Conservation (phyloP, 345 rosid species). For the Bruguiera sexangula region DNA sequence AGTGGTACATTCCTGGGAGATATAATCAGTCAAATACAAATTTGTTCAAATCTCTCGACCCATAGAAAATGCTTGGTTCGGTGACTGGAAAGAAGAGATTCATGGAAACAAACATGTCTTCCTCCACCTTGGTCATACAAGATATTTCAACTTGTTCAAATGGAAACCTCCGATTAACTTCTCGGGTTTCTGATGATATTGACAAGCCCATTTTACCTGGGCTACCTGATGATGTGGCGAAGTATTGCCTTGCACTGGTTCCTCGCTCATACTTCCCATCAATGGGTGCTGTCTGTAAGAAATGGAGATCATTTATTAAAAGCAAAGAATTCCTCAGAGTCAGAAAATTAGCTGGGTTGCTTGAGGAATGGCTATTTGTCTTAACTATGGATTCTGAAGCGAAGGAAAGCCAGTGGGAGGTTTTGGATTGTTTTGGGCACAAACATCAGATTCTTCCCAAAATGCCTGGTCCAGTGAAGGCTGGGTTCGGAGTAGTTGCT, state of each 20-base stretch:
- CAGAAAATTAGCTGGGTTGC: conserved; percentile 62
- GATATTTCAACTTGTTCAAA: conserved; percentile 28
- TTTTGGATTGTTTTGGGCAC: conserved; percentile 58
- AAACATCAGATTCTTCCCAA: conserved; percentile 56
- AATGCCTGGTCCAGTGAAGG: conserved; percentile 72
- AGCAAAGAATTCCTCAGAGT: conserved; percentile 76
- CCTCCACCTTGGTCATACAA: conserved; percentile 22
- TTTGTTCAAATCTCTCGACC: conserved; percentile 20
- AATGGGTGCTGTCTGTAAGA: conserved; percentile 77
- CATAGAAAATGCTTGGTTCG: conserved; percentile 42
- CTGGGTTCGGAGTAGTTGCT: conserved; percentile 68
- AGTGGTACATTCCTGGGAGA: conserved; percentile 32
- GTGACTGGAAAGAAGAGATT: conserved; percentile 51
- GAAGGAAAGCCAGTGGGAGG: conserved; percentile 86
- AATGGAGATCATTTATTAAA: conserved; percentile 72
- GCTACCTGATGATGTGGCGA: conserved; percentile 85
- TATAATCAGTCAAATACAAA: conserved; percentile 18
- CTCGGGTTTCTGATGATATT: conserved; percentile 31
- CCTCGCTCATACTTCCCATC: conserved; percentile 66
- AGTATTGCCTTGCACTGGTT: conserved; percentile 74
- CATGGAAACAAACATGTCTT: conserved; percentile 24
- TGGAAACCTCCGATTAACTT: conserved; percentile 30
- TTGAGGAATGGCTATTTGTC: conserved; percentile 84
- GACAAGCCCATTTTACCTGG: conserved; percentile 65
- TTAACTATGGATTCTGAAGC: conserved; percentile 55